Conservation (phyloP, 495 filamentous ascomycete genomes). For the Aspergillus sclerotiicarbonarius region DNA sequence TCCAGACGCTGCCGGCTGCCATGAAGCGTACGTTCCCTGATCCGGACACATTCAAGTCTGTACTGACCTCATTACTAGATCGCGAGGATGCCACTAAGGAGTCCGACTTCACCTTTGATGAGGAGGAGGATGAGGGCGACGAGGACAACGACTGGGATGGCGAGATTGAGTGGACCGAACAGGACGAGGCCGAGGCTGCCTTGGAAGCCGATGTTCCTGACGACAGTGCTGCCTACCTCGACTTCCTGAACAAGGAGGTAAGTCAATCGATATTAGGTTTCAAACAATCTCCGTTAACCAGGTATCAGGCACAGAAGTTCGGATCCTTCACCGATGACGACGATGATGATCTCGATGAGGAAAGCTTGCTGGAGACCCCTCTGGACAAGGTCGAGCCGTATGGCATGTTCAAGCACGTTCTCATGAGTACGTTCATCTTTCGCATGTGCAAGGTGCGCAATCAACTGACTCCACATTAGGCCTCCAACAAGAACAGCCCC, state of each 20-base stretch:
- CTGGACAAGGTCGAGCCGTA: slow-evolving; percentile 95
- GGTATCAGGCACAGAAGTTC: slow-evolving; percentile 76
- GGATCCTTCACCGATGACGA: slow-evolving; percentile 66
- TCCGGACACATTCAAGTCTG: slow-evolving; percentile 15
- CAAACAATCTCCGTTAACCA: slow-evolving; percentile 12
- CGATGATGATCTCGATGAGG: slow-evolving; percentile 89
- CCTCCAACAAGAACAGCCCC: slow-evolving; percentile 86
- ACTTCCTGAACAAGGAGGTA: slow-evolving; percentile 91
- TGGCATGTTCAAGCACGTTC: slow-evolving; percentile 72
- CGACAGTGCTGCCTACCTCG: slow-evolving; percentile 90
- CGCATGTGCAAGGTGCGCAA: neutral
- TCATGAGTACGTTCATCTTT: slow-evolving; percentile 67
- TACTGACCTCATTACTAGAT: slow-evolving; percentile 40
- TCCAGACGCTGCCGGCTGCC: slow-evolving; percentile 85
- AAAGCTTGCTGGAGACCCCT: slow-evolving; percentile 86
- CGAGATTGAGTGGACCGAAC: slow-evolving; percentile 69
- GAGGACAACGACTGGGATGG: slow-evolving; percentile 65
- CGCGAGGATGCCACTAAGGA: slow-evolving; percentile 93
- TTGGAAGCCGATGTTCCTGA: slow-evolving; percentile 69
- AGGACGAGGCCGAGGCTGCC: slow-evolving; percentile 54
- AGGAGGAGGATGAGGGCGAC: slow-evolving; percentile 75
- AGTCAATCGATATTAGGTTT: slow-evolving; percentile 8
- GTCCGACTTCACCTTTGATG: slow-evolving; percentile 73
- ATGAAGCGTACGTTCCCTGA: slow-evolving; percentile 63
- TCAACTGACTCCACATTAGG: slow-evolving; percentile 48